phyloP scores from a whole-genome alignment of 1,139 yeast species.

The Kodamaea alishanica region DNA sequence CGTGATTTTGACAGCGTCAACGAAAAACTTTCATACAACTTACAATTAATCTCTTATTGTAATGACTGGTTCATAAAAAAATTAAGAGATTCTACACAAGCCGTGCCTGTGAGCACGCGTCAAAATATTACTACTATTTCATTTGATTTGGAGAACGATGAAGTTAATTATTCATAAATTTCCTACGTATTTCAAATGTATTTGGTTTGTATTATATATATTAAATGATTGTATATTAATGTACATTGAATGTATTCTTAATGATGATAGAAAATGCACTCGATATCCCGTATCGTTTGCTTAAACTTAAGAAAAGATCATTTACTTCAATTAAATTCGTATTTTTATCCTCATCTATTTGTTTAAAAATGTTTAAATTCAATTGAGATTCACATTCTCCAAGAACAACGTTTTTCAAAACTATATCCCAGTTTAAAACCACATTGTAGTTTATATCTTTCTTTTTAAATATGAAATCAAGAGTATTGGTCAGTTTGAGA shows the following conservation, averaged over 20 bases:
- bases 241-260: constrained; percentile 12
- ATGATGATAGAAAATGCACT: constrained; percentile 24
- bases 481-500: constrained; percentile 20
- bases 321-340: constrained; percentile 3
- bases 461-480: constrained; percentile 15
- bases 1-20: constrained; percentile 36
- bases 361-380: constrained; percentile 5
- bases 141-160: constrained; percentile 29
- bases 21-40: constrained; percentile 29
- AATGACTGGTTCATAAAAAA: constrained; percentile 24
- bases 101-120: too few species aligned
- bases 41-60: constrained; percentile 26
- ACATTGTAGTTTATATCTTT: constrained; percentile 3
- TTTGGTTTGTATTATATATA: constrained; percentile 3
- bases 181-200: constrained; percentile 1
- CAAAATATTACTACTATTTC: constrained; percentile 2
- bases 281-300: constrained; percentile 25
- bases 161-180: constrained; percentile 12
- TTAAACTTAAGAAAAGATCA: constrained; percentile 20
- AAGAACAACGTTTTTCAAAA: constrained; percentile 18
- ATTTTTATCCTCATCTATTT: not conserved
- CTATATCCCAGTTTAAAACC: constrained; percentile 28
- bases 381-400: constrained; percentile 30
- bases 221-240: too few species aligned
- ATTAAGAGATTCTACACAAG: constrained; percentile 1